These are phyloP conservation scores for Aleurites moluccanus DNA, from an alignment of 441 rosid species.

Conservation along the genomic window DNA sequence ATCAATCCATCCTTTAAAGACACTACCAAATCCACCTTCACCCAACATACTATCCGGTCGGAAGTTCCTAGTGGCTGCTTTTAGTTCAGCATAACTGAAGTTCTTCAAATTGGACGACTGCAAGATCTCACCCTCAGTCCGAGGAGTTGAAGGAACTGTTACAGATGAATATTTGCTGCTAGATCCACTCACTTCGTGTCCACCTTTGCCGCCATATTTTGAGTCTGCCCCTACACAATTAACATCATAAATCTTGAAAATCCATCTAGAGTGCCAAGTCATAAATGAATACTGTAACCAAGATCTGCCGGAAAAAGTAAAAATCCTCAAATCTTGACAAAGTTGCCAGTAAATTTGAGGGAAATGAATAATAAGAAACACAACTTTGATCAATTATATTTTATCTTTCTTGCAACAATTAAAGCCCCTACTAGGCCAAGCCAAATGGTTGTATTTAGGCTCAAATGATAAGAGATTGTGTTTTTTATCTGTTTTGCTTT, in stretches of 20 bases:
- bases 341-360: background rate
- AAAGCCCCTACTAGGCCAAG: background rate
- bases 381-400: background rate
- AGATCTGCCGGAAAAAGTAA: background rate
- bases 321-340: background rate
- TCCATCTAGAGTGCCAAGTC: constrained; percentile 2
- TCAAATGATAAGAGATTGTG: background rate
- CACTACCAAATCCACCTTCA: constrained; percentile 98
- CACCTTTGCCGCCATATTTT: constrained; percentile 37
- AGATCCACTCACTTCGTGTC: constrained; percentile 45
- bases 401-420: background rate
- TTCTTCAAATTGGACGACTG: constrained; percentile 64
- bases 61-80: constrained; percentile 81
- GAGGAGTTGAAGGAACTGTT: constrained; percentile 50
- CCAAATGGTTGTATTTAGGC: background rate
- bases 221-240: constrained; percentile 40
- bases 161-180: constrained; percentile 59
- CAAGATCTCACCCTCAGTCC: constrained; percentile 83
- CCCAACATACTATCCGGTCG: constrained; percentile 88
- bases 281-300: background rate
- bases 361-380: background rate
- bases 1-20: constrained; percentile 93
- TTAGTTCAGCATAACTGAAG: constrained; percentile 62
- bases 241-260: constrained; percentile 3
- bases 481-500: background rate